phyloP scores from a whole-genome alignment of 139 green algal species.

The Chlorella sp. region DNA sequence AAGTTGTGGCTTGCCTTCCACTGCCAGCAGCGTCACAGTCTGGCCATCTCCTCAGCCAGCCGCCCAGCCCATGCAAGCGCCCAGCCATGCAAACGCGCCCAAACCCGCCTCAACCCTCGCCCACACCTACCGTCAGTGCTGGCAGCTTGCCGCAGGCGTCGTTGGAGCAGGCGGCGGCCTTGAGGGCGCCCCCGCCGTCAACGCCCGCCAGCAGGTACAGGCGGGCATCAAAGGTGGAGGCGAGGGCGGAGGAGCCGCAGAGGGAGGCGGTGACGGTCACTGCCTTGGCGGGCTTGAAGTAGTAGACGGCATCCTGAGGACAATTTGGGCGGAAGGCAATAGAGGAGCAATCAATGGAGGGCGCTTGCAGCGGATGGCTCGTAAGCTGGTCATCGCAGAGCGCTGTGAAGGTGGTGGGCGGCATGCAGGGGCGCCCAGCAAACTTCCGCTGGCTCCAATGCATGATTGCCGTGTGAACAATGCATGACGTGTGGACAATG shows the following conservation, averaged over 20 bases:
- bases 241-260: conserved; percentile 26
- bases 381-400: neutral
- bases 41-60: no score
- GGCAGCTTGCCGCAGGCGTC: conserved; percentile 46
- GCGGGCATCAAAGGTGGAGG: conserved; percentile 45
- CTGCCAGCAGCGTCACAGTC: no score
- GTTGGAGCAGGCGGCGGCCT: conserved; percentile 41
- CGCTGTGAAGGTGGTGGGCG: no score
- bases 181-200: neutral
- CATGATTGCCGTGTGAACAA: no score
- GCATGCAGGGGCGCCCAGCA: no score
- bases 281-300: conserved; percentile 36
- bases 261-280: conserved; percentile 38
- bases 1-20: no score
- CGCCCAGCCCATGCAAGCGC: no score
- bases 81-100: neutral
- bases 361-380: no score
- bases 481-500: no score
- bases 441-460: no score
- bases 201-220: conserved; percentile 48
- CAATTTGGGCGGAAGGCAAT: neutral
- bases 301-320: conserved; percentile 52
- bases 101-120: neutral
- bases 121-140: conserved; percentile 20
- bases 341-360: neutral